Base-by-base conservation (phyloP, 495 filamentous ascomycete genomes). In the Xylaria nigripes region DNA sequence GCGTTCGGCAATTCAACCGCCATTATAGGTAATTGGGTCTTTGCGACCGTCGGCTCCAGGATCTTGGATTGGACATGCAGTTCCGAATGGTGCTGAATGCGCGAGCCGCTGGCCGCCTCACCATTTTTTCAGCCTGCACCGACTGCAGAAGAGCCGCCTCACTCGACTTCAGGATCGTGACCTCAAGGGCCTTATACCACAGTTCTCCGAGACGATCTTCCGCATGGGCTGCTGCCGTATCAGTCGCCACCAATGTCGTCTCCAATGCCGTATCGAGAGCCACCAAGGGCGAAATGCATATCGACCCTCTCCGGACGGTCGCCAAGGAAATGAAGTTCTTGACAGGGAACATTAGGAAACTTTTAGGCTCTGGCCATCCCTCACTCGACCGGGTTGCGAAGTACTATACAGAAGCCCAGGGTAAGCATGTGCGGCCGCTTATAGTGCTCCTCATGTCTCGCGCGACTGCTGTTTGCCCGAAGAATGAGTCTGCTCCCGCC, bases 381-480 rank as follows among this genome's bases (percentile, higher is more conserved):
- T 86, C 89, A 18, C 77, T 98, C 38, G 94, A 98, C 64, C 92
- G 86, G 47, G 90, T 94, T 15, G 89, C 94, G 25, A 98, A 97
- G 68, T 97, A 98, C 76, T 98, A 98, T 66, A 95, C 93, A n/a
- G 84, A 87, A 60, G 86, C 86, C 48, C 90, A 96, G 70, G 93
- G 93, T 48, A 98, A 98, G 70, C 94, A 96, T 68, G 86, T 97
- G 58, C 86, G 93, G 57, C 93, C 93, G 3, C 79, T 96, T 66
- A 82, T 98, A 47, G 88, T 98, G 24, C 79, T 98, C 45, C 82
- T 98, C 51, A 96, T 98, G 93, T 91, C 91, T 36, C 82, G 89
- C 62, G 93, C 93, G 0, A 96, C 90, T 2, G 83, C 88, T 16
- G 71, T 86, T 59, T 82, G 86, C 51, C 86, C 92, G 32, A 91